Evolutionary conservation across 805 yeast genomes (phyloP).

Genomic region (Limtongia smithiae): DNA sequence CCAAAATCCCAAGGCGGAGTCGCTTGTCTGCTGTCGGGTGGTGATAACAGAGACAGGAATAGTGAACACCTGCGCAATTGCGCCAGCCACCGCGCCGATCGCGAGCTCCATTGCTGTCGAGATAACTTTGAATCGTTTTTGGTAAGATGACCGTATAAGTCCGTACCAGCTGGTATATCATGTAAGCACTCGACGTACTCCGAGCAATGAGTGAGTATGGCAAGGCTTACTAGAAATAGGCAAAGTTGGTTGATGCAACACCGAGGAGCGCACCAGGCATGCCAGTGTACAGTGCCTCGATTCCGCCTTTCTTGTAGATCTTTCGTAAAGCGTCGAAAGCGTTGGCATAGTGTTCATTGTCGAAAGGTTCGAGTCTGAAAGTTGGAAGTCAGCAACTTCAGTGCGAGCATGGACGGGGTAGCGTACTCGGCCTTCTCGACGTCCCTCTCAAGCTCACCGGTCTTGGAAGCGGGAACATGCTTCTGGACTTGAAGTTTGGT

Average conservation of each 20-base stretch:
- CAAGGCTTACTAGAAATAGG: constrained; percentile 57
- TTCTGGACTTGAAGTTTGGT: constrained; percentile 27
- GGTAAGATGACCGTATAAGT: constrained; percentile 56
- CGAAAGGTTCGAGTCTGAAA: neutral
- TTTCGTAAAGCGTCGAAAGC: constrained; percentile 60
- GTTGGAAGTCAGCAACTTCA: neutral
- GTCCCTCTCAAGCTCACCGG: too few species aligned
- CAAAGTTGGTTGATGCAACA: constrained; percentile 72
- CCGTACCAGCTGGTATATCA: constrained; percentile 61
- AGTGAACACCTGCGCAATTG: constrained; percentile 73
- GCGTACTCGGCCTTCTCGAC: too few species aligned
- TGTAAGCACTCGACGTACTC: neutral
- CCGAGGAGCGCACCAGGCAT: constrained; percentile 63
- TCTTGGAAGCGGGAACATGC: too few species aligned
- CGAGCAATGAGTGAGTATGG: neutral
- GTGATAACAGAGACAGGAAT: constrained; percentile 78
- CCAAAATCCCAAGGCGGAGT: constrained; percentile 34
- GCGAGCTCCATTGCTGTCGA: constrained; percentile 65
- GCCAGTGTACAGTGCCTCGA: constrained; percentile 70
- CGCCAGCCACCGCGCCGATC: constrained; percentile 78
- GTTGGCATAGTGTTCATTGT: constrained; percentile 45
- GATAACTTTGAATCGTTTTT: constrained; percentile 41
- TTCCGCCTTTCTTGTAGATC: constrained; percentile 56
- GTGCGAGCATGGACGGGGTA: too few species aligned
- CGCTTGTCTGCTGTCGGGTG: constrained; percentile 48